These are phyloP conservation scores for Neoboletus subvelutipes DNA, from an alignment of 768 basidiomycete genomes.

Conservation along the genomic window DNA sequence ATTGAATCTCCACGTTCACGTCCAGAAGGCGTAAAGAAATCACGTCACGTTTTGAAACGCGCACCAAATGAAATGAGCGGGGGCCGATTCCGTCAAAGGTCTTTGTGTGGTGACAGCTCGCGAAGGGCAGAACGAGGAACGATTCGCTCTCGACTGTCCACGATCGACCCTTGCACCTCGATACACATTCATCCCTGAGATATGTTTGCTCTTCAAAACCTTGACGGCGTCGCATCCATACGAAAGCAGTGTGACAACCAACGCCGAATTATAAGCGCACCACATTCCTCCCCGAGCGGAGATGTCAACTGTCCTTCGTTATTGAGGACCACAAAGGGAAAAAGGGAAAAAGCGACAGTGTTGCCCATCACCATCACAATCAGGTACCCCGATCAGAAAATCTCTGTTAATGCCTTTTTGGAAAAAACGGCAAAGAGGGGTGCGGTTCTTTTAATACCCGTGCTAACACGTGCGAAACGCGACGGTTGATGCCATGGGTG, in stretches of 20 bases:
- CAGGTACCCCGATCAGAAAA: conserved; percentile 3
- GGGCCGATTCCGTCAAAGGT: not conserved
- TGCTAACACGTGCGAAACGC: not conserved
- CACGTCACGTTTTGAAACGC: not conserved
- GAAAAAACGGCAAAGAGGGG: not conserved
- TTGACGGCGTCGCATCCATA: not conserved
- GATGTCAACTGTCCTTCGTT: not conserved
- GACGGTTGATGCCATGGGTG: not conserved
- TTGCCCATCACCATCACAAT: conserved; percentile 18
- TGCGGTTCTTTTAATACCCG: conserved; percentile 6
- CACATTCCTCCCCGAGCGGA: conserved; percentile 1
- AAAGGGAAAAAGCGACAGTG: not conserved
- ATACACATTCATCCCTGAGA: not conserved
- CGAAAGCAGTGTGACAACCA: not conserved
- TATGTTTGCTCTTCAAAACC: not conserved
- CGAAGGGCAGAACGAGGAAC: not conserved
- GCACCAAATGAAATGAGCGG: not conserved
- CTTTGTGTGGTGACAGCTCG: not conserved
- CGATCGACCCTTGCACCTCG: too few relatives aligned
- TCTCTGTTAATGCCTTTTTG: not conserved
- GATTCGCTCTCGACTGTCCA: not conserved
- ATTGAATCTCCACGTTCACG: conserved; percentile 1
- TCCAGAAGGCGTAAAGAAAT: not conserved
- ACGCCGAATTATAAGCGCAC: not conserved
- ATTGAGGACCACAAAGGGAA: conserved; percentile 6